Conservation (phyloP, 1,284 basidiomycete species). For the Apiotrichum porosum region DNA sequence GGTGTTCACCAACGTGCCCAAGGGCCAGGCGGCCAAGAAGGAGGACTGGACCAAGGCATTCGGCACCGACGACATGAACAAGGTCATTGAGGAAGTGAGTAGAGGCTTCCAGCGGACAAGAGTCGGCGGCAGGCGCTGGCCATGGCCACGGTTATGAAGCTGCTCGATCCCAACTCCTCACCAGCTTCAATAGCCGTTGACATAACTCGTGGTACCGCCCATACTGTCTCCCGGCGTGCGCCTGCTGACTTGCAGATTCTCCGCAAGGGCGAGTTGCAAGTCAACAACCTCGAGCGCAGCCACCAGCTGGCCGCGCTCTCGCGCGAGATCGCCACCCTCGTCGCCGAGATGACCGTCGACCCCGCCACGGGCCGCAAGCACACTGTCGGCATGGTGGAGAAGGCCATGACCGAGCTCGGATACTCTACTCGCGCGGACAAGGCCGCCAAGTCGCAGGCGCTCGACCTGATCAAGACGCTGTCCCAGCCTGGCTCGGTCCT, state of each 20-base stretch:
- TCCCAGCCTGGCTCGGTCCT: conserved; percentile 61
- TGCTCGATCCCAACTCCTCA: too few relatives aligned
- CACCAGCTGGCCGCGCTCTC: conserved; percentile 79
- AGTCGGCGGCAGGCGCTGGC: too few relatives aligned
- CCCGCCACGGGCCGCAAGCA: conserved; percentile 83
- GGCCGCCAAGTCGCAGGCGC: conserved; percentile 88
- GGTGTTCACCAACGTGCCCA: conserved; percentile 94
- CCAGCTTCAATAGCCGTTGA: too few relatives aligned
- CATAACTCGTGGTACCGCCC: too few relatives aligned
- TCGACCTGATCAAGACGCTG: conserved; percentile 83
- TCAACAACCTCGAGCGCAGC: conserved; percentile 92
- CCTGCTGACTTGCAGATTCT: conserved; percentile 60
- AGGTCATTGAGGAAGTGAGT: conserved; percentile 76
- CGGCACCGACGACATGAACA: conserved; percentile 65
- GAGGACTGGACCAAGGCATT: conserved; percentile 91
- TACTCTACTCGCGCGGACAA: conserved; percentile 85
- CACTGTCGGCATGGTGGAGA: conserved; percentile 94
- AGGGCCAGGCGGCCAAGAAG: conserved; percentile 85
- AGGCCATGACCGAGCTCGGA: conserved; percentile 92
- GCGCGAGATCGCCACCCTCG: conserved; percentile 88
- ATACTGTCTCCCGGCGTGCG: too few relatives aligned
- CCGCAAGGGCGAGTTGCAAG: conserved; percentile 93
- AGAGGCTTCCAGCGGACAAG: background rate
- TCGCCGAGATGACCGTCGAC: conserved; percentile 93
- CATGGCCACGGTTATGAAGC: background rate